Evolutionary conservation across 164 flowering plant genomes (phyloP).

Genomic region (Magnolia changhungtana): DNA sequence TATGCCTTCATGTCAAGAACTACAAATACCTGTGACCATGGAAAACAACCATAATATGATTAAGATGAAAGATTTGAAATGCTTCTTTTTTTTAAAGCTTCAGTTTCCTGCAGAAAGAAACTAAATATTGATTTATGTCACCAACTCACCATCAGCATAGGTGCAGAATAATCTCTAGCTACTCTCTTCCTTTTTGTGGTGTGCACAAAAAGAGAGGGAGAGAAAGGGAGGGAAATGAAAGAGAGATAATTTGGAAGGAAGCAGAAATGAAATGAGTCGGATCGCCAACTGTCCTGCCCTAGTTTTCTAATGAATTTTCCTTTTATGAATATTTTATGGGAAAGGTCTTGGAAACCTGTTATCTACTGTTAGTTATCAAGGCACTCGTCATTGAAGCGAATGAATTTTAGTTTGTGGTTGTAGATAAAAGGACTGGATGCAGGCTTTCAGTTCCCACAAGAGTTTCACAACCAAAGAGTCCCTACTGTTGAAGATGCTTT

Average conservation of each 20-base stretch:
- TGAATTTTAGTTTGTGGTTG: constrained; percentile 34
- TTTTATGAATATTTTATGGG: too few relatives aligned
- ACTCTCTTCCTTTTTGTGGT: not conserved
- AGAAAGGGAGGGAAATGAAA: too few relatives aligned
- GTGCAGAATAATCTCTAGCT: not conserved
- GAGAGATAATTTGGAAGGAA: too few relatives aligned
- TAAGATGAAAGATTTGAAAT: not conserved
- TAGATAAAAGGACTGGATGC: constrained; percentile 62
- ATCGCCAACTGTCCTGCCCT: too few relatives aligned
- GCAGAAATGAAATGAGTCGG: too few relatives aligned
- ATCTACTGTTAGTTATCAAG: not conserved
- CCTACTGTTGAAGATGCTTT: constrained; percentile 80
- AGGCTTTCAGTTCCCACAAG: constrained; percentile 28
- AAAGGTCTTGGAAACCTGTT: too few relatives aligned
- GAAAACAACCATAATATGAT: not conserved
- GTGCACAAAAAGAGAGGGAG: not conserved
- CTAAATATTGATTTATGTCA: too few relatives aligned
- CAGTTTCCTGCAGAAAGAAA: not conserved
- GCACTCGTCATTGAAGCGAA: constrained; percentile 10
- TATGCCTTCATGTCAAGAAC: not conserved
- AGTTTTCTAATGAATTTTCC: too few relatives aligned
- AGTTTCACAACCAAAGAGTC: constrained; percentile 41
- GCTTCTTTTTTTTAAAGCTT: not conserved
- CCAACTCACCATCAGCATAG: not conserved
- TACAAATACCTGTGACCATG: not conserved